Conservation (phyloP, 1,139 yeast genomes). For the Zygosaccharomyces sapae region DNA sequence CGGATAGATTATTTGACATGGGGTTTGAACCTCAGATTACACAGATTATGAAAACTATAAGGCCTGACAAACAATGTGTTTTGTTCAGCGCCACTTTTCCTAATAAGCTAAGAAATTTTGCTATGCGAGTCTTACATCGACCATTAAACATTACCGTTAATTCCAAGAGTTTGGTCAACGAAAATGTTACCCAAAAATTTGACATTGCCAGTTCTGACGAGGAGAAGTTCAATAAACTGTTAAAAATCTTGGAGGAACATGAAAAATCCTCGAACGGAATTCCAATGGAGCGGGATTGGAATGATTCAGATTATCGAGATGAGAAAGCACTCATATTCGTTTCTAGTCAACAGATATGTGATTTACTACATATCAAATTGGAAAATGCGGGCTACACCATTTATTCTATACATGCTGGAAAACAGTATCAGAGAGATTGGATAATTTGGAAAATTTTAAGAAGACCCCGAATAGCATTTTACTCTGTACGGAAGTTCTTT, state of each 20-base stretch:
- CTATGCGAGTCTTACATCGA: slow-evolving; percentile 53
- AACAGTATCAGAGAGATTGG: slow-evolving; percentile 81
- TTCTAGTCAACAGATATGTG: slow-evolving; percentile 81
- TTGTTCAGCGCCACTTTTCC: slow-evolving; percentile 95
- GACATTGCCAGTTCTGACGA: slow-evolving; percentile 51
- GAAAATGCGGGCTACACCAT: slow-evolving; percentile 53
- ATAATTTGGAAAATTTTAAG: slow-evolving; percentile 70
- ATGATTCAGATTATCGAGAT: slow-evolving; percentile 27
- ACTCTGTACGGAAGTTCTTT: slow-evolving; percentile 90
- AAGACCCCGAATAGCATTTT: slow-evolving; percentile 53
- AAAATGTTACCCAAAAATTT: slow-evolving; percentile 70
- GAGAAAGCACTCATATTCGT: slow-evolving; percentile 75
- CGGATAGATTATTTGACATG: slow-evolving; percentile 94
- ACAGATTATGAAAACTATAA: slow-evolving; percentile 67
- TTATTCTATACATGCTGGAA: slow-evolving; percentile 85
- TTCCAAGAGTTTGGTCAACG: slow-evolving; percentile 76
- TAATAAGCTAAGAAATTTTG: slow-evolving; percentile 68
- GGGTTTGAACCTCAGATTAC: slow-evolving; percentile 97
- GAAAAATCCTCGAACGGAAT: slow-evolving; percentile 21
- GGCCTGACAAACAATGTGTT: slow-evolving; percentile 88
- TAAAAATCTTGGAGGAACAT: slow-evolving; percentile 52
- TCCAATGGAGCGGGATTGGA: slow-evolving; percentile 30
- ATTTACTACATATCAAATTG: slow-evolving; percentile 58
- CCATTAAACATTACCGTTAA: slow-evolving; percentile 83
- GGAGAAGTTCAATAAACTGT: slow-evolving; percentile 52